These are phyloP conservation scores for Penicillium thymicola DNA, from an alignment of 2,329 filamentous ascomycete genomes.

Conservation along the genomic window DNA sequence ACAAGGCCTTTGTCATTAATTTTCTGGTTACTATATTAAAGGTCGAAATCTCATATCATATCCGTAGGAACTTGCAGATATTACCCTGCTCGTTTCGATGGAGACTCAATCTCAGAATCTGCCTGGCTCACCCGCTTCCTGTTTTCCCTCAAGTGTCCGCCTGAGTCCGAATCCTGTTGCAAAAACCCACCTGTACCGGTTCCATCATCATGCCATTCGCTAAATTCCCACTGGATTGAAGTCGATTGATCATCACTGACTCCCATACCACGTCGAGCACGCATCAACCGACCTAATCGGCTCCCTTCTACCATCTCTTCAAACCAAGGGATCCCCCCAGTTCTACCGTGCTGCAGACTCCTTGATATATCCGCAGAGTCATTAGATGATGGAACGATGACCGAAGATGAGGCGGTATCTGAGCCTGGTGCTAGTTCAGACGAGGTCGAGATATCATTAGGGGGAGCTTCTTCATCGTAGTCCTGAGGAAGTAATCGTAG, in stretches of 20 bases:
- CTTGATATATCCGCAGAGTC: slow-evolving; percentile 27
- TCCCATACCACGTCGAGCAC: slow-evolving; percentile 56
- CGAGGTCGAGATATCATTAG: slow-evolving; percentile 1
- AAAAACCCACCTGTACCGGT: slow-evolving; percentile 22
- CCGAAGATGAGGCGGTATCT: slow-evolving; percentile 11
- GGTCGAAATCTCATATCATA: background rate
- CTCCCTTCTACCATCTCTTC: slow-evolving; percentile 77
- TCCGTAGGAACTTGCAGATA: background rate
- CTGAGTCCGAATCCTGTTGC: slow-evolving; percentile 21
- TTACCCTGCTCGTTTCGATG: slow-evolving; percentile 17
- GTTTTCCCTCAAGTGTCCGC: slow-evolving; percentile 25
- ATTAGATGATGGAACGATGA: slow-evolving; percentile 21
- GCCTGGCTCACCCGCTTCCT: slow-evolving; percentile 30
- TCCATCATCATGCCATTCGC: slow-evolving; percentile 63
- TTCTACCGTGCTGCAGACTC: slow-evolving; percentile 36
- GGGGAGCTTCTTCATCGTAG: slow-evolving; percentile 31
- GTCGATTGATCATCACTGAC: slow-evolving; percentile 62
- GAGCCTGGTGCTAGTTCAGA: slow-evolving; percentile 12
- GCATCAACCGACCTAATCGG: slow-evolving; percentile 64
- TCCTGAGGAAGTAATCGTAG: slow-evolving; percentile 65
- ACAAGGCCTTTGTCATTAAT: background rate
- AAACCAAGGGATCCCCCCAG: slow-evolving; percentile 75
- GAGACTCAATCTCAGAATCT: slow-evolving; percentile 2
- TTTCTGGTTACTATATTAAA: background rate
- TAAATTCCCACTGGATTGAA: slow-evolving; percentile 77